These are phyloP conservation scores for Russula virescens DNA, from an alignment of 768 basidiomycete genomes.

Conservation along the genomic window DNA sequence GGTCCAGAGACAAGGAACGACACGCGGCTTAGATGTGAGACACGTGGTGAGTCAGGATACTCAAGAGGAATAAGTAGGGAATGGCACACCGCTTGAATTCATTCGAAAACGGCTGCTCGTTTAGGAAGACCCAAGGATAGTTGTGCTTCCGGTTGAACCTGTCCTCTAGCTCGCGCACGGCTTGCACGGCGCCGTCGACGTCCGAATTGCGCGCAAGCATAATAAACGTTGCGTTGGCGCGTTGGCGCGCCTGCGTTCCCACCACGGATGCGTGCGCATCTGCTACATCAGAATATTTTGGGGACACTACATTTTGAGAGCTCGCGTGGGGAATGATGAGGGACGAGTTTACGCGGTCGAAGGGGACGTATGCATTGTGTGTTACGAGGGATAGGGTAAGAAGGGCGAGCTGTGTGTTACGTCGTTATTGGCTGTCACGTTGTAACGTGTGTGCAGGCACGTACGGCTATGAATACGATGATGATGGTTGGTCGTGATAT, in stretches of 20 bases:
- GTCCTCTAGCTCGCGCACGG: conserved; percentile 76
- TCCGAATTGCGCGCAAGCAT: conserved; percentile 66
- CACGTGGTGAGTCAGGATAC: background rate
- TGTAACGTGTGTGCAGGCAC: background rate
- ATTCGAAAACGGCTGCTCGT: conserved; percentile 73
- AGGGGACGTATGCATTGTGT: background rate
- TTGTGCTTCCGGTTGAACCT: conserved; percentile 74
- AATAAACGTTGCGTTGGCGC: conserved; percentile 33
- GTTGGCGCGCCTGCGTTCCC: background rate
- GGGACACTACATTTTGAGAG: background rate
- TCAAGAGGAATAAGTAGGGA: background rate
- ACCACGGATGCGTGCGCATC: no score
- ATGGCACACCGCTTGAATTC: conserved; percentile 58
- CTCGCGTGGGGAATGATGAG: background rate
- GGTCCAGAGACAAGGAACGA: conserved; percentile 30
- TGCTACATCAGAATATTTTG: background rate
- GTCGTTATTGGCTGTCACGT: background rate
- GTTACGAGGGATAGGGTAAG: background rate
- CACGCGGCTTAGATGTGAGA: conserved; percentile 27
- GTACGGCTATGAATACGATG: background rate
- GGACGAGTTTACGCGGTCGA: background rate
- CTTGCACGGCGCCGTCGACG: conserved; percentile 49
- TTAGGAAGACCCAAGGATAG: conserved; percentile 88
- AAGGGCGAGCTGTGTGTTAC: background rate
- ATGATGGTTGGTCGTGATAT: background rate